Evolutionary conservation across 257 asterid species (phyloP).

Genomic region (Solanum neorickii): DNA sequence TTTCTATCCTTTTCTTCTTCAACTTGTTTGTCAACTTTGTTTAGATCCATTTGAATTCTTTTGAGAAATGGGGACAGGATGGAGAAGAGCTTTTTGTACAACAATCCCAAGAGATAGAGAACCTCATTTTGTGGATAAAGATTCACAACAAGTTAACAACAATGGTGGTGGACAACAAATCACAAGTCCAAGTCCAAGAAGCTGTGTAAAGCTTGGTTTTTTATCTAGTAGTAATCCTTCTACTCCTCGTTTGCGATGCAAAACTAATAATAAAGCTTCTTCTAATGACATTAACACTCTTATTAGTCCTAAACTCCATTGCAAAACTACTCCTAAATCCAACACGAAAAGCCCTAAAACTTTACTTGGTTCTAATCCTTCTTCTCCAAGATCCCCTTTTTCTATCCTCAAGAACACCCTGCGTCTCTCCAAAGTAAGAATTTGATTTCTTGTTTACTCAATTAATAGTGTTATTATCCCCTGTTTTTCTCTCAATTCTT

Average conservation of each 20-base stretch:
- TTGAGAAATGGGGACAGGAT: slow-evolving; percentile 62
- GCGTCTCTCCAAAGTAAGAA: slow-evolving; percentile 61
- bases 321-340: slow-evolving; percentile 42
- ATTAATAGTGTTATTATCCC: not conserved
- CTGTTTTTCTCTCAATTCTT: not conserved
- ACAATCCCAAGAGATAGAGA: slow-evolving; percentile 45
- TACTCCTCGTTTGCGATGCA: slow-evolving; percentile 67
- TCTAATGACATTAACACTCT: slow-evolving; percentile 1
- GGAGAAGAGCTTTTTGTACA: slow-evolving; percentile 91
- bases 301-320: slow-evolving; percentile 33
- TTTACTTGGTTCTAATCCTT: slow-evolving; percentile 32
- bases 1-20: not conserved
- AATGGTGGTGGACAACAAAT: slow-evolving; percentile 9
- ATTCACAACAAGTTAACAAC: not conserved
- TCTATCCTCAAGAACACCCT: slow-evolving; percentile 74
- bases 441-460: not conserved
- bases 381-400: slow-evolving; percentile 97
- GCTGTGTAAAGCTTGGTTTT: slow-evolving; percentile 21
- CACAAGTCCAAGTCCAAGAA: slow-evolving; percentile 16
- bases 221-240: slow-evolving; percentile 39
- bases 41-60: slow-evolving; percentile 10
- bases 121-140: slow-evolving; percentile 2
- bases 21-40: slow-evolving; percentile 9
- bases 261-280: slow-evolving; percentile 12
- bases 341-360: slow-evolving; percentile 22